Conservation (phyloP, 1,284 basidiomycete genomes). For the Pseudozyma sp. region DNA sequence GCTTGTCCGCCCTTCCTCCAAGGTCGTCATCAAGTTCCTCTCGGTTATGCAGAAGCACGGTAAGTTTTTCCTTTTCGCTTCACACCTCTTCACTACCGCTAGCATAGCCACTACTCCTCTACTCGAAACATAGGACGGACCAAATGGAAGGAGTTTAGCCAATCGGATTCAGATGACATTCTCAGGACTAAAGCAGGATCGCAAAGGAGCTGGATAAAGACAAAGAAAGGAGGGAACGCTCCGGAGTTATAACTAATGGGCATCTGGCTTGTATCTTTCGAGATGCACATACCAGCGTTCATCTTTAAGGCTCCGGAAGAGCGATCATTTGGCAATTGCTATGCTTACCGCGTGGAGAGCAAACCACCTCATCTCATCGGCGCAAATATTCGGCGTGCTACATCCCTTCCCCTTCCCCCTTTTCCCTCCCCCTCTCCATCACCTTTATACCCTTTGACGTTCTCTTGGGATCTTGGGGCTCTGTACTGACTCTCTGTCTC, state of each 20-base stretch:
- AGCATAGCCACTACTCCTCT: background rate
- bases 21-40: conserved; percentile 69
- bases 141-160: background rate
- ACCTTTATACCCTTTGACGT: background rate
- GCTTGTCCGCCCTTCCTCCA: conserved; percentile 67
- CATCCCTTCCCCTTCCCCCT: conserved; percentile 13
- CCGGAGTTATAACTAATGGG: conserved; percentile 69
- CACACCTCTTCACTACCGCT: background rate
- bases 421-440: background rate
- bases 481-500: conserved; percentile 2
- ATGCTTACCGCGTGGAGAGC: conserved; percentile 53
- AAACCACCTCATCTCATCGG: conserved; percentile 28
- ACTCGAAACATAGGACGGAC: background rate
- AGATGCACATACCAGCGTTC: conserved; percentile 50
- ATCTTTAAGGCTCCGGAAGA: conserved; percentile 69
- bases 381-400: conserved; percentile 56
- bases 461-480: background rate
- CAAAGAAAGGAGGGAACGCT: background rate
- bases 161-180: background rate
- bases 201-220: background rate
- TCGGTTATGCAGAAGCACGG: conserved; percentile 69
- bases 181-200: background rate
- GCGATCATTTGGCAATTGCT: conserved; percentile 49
- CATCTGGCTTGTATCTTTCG: conserved; percentile 43
- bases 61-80: conserved; percentile 42